Base-by-base conservation (phyloP, 331 rosid species). In the Spiraea crenata region DNA sequence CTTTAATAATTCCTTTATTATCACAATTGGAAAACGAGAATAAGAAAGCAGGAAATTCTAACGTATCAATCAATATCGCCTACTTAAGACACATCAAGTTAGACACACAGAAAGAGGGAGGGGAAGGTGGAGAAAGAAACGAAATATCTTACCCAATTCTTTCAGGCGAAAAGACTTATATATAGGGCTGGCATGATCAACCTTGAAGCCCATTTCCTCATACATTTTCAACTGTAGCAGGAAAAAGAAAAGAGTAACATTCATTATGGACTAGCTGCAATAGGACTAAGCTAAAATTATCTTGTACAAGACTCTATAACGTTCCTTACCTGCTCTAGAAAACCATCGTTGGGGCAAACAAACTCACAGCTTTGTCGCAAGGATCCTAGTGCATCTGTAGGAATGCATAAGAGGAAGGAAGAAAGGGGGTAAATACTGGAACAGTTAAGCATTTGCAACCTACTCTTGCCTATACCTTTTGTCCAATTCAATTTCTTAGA, bases 331-430 rank as follows among this genome's bases (percentile, higher is more conserved):
- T 90, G 97, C 69, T 89, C 95, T 59, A 89, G 76, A 83, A 93
- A 93, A 46, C 97, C 99, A 69, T 93, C 99, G 81, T 93, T 93
- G 63, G 99, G 99, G 77, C 96, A 91, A 77, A 93, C 99, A 80
- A 65, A 77, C 71, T 83, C 93, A 63, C 90, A 87, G 85, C 93
- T 86, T 72, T 89, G 81, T 77, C 80, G 79, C 73, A 93, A 75
- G 42, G 96, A 93, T 70, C 69, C 89, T 79, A 93, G 89, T 44
- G 99, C 99, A 83, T 89, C 98, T 93, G 86, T 77, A 79, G 71
- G 68, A 19, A 81, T 61, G 67, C 56, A 72, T 47, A 25, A 58
- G 74, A 73, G 51, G 46, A 65, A 42, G 59, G 31, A 55, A 48
- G 42, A 40, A 52, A 20, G 15, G 20, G 46, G n/a, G 52, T 3